These are phyloP conservation scores for Phanerochaete sordida DNA, from an alignment of 768 basidiomycete species.

Conservation along the genomic window DNA sequence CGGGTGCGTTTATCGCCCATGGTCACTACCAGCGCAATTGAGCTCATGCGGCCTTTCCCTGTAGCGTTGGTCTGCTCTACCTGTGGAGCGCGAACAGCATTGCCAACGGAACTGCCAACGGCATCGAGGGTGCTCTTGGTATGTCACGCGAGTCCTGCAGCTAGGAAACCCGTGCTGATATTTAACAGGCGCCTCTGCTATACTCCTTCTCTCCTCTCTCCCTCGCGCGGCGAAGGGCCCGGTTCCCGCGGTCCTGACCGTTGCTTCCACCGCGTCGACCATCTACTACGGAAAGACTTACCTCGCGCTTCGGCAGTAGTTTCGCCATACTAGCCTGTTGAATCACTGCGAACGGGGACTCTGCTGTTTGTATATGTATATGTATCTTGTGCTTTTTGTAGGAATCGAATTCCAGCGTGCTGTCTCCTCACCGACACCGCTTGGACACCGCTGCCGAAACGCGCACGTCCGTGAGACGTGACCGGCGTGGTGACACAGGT, in stretches of 20 bases:
- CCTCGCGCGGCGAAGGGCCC: constrained; percentile 75
- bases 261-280: constrained; percentile 57
- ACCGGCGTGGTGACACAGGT: background rate
- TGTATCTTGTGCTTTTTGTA: too few species aligned
- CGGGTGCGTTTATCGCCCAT: constrained; percentile 42
- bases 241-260: constrained; percentile 59
- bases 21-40: too few species aligned
- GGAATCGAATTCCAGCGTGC: too few species aligned
- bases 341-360: too few species aligned
- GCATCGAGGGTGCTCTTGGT: constrained; percentile 79
- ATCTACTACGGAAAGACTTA: constrained; percentile 66
- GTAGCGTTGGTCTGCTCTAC: constrained; percentile 74
- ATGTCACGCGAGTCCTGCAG: constrained; percentile 10
- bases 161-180: background rate
- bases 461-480: background rate
- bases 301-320: constrained; percentile 31
- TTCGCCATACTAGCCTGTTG: background rate
- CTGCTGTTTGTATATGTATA: too few species aligned
- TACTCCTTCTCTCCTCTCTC: constrained; percentile 64
- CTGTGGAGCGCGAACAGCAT: constrained; percentile 77
- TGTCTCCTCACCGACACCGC: too few species aligned
- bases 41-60: background rate
- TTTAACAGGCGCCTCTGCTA: constrained; percentile 78
- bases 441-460: too few species aligned
- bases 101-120: constrained; percentile 66